Percentiles rank a stretch among this genome's conserved stretches.
These are phyloP conservation scores for Gnomoniopsis sp. DNA, from an alignment of 2,329 filamentous ascomycete species.

Conservation along the genomic window DNA sequence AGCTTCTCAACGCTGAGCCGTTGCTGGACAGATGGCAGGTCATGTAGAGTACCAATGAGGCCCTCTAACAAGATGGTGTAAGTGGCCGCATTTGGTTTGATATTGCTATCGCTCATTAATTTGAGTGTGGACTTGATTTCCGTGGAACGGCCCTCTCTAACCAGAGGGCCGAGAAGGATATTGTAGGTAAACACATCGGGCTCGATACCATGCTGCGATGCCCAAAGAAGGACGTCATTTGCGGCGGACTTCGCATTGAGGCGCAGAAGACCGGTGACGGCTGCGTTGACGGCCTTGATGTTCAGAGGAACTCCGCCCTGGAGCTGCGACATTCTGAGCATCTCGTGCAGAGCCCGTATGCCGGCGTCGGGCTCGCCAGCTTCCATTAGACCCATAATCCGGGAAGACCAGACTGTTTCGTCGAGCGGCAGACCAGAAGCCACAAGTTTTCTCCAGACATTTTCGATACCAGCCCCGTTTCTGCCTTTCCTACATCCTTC, in stretches of 20 bases:
- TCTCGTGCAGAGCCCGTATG: constrained; percentile 62
- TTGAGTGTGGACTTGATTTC: constrained; percentile 52
- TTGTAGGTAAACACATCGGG: constrained; percentile 64
- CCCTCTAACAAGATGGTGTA: constrained; percentile 70
- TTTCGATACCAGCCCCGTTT: constrained; percentile 58
- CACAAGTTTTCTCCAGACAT: constrained; percentile 65
- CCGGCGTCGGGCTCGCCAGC: constrained; percentile 51
- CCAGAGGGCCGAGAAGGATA: constrained; percentile 59
- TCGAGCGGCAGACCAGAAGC: constrained; percentile 59
- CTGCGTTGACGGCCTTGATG: constrained; percentile 66
- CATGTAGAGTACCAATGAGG: constrained; percentile 41
- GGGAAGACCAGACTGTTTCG: constrained; percentile 63
- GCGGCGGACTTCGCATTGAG: constrained; percentile 45
- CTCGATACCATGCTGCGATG: constrained; percentile 49
- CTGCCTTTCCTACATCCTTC: constrained; percentile 61
- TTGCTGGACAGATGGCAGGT: constrained; percentile 46
- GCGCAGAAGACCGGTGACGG: constrained; percentile 59
- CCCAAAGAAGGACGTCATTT: constrained; percentile 56
- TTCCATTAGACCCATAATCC: constrained; percentile 63
- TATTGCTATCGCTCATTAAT: constrained; percentile 53
- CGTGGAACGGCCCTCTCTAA: constrained; percentile 44
- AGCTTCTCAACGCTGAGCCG: constrained; percentile 47
- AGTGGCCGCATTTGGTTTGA: constrained; percentile 64
- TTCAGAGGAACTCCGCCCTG: constrained; percentile 25
- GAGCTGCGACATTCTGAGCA: constrained; percentile 44